Conservation (phyloP, 345 rosid species). For the Durio zibethinus region DNA sequence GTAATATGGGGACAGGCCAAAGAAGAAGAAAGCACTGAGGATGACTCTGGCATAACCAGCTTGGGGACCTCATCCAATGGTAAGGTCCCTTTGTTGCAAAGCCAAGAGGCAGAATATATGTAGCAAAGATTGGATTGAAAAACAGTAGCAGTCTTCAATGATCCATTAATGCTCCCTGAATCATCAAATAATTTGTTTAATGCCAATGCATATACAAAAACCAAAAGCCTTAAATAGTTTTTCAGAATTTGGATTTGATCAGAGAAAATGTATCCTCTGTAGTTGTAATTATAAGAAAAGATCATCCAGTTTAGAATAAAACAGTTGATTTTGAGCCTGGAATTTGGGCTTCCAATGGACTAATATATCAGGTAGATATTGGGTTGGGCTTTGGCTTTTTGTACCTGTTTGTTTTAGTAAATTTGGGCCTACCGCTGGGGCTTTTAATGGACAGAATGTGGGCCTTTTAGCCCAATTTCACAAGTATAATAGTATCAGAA, state of each 20-base stretch:
- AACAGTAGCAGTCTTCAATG: background rate
- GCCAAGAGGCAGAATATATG: background rate
- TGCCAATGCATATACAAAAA: background rate
- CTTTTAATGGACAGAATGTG: background rate
- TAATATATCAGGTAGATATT: no score
- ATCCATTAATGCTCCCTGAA: background rate
- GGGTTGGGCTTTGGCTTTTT: no score
- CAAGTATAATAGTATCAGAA: no score
- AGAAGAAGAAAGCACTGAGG: constrained; percentile 38
- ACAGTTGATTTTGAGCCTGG: no score
- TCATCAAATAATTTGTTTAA: background rate
- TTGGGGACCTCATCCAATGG: background rate
- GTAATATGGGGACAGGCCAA: constrained; percentile 91
- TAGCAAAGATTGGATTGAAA: background rate
- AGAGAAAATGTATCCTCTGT: background rate
- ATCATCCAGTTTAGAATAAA: no score
- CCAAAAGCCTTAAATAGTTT: background rate
- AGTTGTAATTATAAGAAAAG: background rate
- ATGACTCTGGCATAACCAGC: background rate
- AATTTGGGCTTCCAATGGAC: no score
- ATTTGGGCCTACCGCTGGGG: background rate
- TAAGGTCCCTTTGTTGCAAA: background rate
- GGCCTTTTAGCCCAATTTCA: background rate
- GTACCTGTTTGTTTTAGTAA: no score
- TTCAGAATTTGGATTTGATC: background rate